phyloP scores from a whole-genome alignment of 2,329 filamentous ascomycete species.

The Dryadomyces sulphureus region DNA sequence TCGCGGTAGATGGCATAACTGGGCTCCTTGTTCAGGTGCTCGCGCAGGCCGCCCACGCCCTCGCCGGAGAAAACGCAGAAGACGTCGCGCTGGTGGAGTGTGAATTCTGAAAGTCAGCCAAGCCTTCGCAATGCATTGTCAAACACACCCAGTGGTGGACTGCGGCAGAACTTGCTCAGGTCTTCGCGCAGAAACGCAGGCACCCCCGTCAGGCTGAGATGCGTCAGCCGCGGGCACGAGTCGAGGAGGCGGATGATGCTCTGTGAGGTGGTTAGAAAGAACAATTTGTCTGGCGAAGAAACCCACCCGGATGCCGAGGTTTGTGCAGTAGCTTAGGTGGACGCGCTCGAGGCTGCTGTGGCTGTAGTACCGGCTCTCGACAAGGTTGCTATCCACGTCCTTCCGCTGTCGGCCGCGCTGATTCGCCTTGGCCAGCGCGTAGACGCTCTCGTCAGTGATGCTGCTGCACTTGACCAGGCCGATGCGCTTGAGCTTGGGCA shows the following conservation, averaged over 20 bases:
- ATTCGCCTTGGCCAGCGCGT: conserved; percentile 63
- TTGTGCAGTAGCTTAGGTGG: conserved; percentile 88
- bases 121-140: not conserved
- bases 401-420: conserved; percentile 33
- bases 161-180: conserved; percentile 70
- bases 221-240: conserved; percentile 80
- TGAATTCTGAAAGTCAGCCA: conserved; percentile 54
- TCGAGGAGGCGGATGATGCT: conserved; percentile 84
- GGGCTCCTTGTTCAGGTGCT: conserved; percentile 52
- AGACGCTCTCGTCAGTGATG: conserved; percentile 83
- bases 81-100: conserved; percentile 82
- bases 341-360: conserved; percentile 72
- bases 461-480: conserved; percentile 84
- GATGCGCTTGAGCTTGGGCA: conserved; percentile 89
- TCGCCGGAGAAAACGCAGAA: conserved; percentile 95
- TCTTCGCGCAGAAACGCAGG: conserved; percentile 79
- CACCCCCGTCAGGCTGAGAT: conserved; percentile 87
- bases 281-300: not conserved
- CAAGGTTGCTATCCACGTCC: conserved; percentile 30
- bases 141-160: conserved; percentile 55
- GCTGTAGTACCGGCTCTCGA: conserved; percentile 37
- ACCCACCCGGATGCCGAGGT: conserved; percentile 65
- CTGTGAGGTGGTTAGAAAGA: conserved; percentile 27
- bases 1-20: conserved; percentile 31
- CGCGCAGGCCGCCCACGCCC: conserved; percentile 63